Conservation (phyloP, 2,329 filamentous ascomycete species). For the Verticillium nonalfalfae region DNA sequence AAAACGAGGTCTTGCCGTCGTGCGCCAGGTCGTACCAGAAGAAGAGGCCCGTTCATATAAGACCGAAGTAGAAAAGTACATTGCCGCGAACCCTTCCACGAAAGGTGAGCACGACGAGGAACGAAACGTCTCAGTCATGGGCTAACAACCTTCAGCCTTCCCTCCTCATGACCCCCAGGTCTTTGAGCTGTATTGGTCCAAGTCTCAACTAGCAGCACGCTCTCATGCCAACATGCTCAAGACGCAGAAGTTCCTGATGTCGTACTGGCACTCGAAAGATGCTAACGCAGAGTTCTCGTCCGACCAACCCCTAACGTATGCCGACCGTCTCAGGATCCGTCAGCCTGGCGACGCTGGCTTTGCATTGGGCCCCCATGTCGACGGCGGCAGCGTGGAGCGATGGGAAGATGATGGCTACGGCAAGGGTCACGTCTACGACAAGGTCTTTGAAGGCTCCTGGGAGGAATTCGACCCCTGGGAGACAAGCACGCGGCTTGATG, state of each 20-base stretch:
- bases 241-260: slow-evolving; percentile 57
- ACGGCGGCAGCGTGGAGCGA: slow-evolving; percentile 68
- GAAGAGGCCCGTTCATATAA: slow-evolving; percentile 60
- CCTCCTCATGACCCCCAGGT: slow-evolving; percentile 62
- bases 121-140: not conserved
- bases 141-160: slow-evolving; percentile 41
- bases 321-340: slow-evolving; percentile 65
- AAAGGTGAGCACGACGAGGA: slow-evolving; percentile 29
- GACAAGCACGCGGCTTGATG: slow-evolving; percentile 58
- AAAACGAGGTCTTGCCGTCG: slow-evolving; percentile 56
- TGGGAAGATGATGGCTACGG: slow-evolving; percentile 70
- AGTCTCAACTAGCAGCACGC: slow-evolving; percentile 61
- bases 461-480: slow-evolving; percentile 82
- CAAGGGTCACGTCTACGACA: slow-evolving; percentile 61
- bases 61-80: slow-evolving; percentile 57
- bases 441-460: slow-evolving; percentile 70
- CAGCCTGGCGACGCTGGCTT: slow-evolving; percentile 66
- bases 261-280: slow-evolving; percentile 53
- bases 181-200: slow-evolving; percentile 71
- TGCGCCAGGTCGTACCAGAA: slow-evolving; percentile 59
- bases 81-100: slow-evolving; percentile 54
- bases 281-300: slow-evolving; percentile 39
- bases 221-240: slow-evolving; percentile 57
- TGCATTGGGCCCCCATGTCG: slow-evolving; percentile 66
- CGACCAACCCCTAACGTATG: slow-evolving; percentile 57